phyloP scores from a whole-genome alignment of 2,329 filamentous ascomycete species.

The Pezicula carpinea region DNA sequence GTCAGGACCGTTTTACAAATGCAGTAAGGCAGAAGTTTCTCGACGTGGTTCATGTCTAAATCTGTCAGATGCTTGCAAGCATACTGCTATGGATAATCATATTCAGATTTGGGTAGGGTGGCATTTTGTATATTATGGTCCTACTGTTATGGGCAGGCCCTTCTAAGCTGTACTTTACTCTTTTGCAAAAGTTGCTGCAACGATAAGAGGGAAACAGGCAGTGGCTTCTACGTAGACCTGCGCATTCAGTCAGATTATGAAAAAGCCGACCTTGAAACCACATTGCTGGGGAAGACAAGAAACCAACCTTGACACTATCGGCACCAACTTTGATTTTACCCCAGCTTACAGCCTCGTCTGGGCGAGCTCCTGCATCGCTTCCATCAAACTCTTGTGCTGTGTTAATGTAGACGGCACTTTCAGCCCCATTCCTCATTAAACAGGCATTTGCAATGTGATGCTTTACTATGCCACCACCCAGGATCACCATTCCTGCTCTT shows the following conservation, averaged over 20 bases:
- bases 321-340: slow-evolving; percentile 92
- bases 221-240: slow-evolving; percentile 63
- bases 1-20: too few relatives aligned
- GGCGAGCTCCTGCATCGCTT: slow-evolving; percentile 89
- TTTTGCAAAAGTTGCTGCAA: slow-evolving; percentile 63
- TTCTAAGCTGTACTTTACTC: slow-evolving; percentile 5
- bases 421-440: slow-evolving; percentile 94
- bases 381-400: slow-evolving; percentile 97
- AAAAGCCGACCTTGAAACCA: slow-evolving; percentile 5
- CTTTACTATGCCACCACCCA: slow-evolving; percentile 93
- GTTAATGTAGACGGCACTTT: slow-evolving; percentile 96
- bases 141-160: neutral
- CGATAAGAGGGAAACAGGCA: slow-evolving; percentile 61
- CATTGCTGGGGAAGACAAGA: neutral
- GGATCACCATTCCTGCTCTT: slow-evolving; percentile 87
- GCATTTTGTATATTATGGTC: neutral
- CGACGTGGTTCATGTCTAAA: too few relatives aligned
- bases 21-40: too few relatives aligned
- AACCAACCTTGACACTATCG: slow-evolving; percentile 77
- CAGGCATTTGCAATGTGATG: slow-evolving; percentile 98
- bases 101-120: too few relatives aligned
- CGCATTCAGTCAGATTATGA: slow-evolving; percentile 3
- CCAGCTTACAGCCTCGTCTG: slow-evolving; percentile 97
- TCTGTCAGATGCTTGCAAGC: too few relatives aligned
- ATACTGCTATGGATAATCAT: too few relatives aligned